Evolutionary conservation across 2,329 filamentous ascomycete genomes (phyloP).

Genomic region (Capronia americana): DNA sequence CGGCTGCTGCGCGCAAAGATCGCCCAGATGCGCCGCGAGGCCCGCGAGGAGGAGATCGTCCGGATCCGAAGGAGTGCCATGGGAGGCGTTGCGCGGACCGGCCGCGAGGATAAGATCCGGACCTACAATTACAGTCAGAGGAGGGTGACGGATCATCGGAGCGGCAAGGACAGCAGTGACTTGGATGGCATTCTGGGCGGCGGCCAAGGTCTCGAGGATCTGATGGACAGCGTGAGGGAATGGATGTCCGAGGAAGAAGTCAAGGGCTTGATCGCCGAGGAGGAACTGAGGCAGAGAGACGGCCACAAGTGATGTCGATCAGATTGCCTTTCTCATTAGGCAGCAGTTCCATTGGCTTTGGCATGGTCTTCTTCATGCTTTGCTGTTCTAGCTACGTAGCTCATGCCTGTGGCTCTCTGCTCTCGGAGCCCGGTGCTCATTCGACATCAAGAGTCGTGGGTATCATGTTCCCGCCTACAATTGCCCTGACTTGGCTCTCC

Average conservation of each 20-base stretch:
- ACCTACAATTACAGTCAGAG: constrained; percentile 85
- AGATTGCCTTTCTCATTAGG: not conserved
- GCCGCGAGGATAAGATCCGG: constrained; percentile 88
- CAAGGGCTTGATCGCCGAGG: constrained; percentile 69
- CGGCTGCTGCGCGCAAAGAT: constrained; percentile 79
- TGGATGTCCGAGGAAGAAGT: constrained; percentile 81
- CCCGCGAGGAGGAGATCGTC: constrained; percentile 79
- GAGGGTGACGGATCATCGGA: constrained; percentile 87
- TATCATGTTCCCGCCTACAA: constrained; percentile 21
- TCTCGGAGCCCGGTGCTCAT: not conserved
- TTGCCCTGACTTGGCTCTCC: not conserved
- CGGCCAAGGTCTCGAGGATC: constrained; percentile 70
- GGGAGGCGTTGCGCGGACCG: constrained; percentile 77
- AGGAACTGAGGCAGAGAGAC: constrained; percentile 55
- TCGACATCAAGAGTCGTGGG: constrained; percentile 21
- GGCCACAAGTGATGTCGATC: constrained; percentile 25
- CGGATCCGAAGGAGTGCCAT: constrained; percentile 78
- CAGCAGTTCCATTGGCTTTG: not conserved
- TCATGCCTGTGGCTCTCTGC: constrained; percentile 5
- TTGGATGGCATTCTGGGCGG: constrained; percentile 81
- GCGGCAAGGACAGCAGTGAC: constrained; percentile 78
- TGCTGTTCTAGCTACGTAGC: not conserved
- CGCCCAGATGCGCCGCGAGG: constrained; percentile 79
- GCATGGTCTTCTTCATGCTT: not conserved
- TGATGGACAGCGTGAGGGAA: constrained; percentile 77